Conservation (phyloP, 208 protist genomes). For the Acanthamoeba sp. region DNA sequence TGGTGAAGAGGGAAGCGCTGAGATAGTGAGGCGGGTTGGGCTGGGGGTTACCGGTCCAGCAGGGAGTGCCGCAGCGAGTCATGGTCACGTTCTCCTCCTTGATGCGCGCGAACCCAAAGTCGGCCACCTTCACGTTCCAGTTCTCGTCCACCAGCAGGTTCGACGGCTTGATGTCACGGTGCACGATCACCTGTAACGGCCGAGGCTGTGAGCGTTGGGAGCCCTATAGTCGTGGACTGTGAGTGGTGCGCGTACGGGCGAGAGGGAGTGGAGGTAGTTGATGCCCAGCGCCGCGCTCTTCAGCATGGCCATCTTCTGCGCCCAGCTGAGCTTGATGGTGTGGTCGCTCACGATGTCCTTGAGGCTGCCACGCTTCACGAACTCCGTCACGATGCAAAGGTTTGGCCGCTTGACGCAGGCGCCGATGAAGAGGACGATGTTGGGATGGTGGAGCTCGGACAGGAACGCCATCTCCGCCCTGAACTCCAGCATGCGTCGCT, state of each 20-base stretch:
- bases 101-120: slow-evolving; percentile 61
- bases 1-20: background rate
- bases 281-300: slow-evolving; percentile 81
- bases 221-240: background rate
- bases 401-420: slow-evolving; percentile 23
- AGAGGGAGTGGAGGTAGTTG: slow-evolving; percentile 84
- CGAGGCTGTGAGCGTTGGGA: background rate
- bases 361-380: slow-evolving; percentile 8
- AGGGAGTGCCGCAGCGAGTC: slow-evolving; percentile 63
- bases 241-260: background rate
- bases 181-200: slow-evolving; percentile 80
- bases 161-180: slow-evolving; percentile 85
- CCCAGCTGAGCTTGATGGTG: slow-evolving; percentile 74
- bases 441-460: slow-evolving; percentile 60
- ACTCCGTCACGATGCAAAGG: slow-evolving; percentile 62
- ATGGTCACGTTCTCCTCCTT: slow-evolving; percentile 56
- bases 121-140: slow-evolving; percentile 81
- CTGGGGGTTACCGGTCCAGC: slow-evolving; percentile 3
- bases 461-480: slow-evolving; percentile 59
- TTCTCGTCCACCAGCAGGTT: slow-evolving; percentile 86
- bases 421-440: slow-evolving; percentile 67
- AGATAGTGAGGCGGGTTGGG: background rate
- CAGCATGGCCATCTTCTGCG: slow-evolving; percentile 37
- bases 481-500: slow-evolving; percentile 63
- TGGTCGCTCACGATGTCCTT: slow-evolving; percentile 20